A percentile compares a stretch with the other conserved stretches of the same genome.
phyloP scores from a whole-genome alignment of 106 monocot genomes.

The Dactylorhiza incarnata region DNA sequence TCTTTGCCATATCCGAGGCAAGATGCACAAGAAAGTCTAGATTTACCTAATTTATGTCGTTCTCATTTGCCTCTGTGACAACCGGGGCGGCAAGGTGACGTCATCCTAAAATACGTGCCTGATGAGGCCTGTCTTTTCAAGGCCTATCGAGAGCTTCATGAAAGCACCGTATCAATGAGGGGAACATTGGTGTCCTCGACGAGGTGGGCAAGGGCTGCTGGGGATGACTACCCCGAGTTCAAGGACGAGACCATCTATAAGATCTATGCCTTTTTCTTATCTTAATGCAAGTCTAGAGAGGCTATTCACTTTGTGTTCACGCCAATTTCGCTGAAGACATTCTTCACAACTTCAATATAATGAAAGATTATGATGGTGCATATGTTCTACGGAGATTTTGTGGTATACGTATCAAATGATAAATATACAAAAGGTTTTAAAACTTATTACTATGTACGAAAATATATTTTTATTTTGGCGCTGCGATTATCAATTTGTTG shows the following conservation, averaged over 20 bases:
- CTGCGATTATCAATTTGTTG: no score
- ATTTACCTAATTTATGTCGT: constrained; percentile 54
- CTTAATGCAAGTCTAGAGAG: no score
- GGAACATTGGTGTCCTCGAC: constrained; percentile 45
- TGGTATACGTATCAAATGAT: no score
- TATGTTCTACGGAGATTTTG: no score
- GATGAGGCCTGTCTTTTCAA: constrained; percentile 56
- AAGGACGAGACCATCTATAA: constrained; percentile 67
- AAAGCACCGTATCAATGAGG: constrained; percentile 54
- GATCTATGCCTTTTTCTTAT: no score
- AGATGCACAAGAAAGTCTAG: constrained; percentile 78
- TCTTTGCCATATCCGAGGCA: constrained; percentile 58
- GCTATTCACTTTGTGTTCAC: no score
- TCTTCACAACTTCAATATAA: no score
- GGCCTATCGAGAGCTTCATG: constrained; percentile 59
- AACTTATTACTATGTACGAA: no score
- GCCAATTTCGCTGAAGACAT: no score
- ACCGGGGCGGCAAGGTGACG: constrained; percentile 64
- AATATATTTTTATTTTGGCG: no score
- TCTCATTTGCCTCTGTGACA: constrained; percentile 54
- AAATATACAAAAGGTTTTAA: no score
- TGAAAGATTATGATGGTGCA: no score
- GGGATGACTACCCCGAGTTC: constrained; percentile 56
- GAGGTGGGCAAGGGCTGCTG: constrained; percentile 49
- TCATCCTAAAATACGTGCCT: constrained; percentile 69